Base-by-base conservation (phyloP, 495 filamentous ascomycete species). In the Trichoderma orchidacearum region DNA sequence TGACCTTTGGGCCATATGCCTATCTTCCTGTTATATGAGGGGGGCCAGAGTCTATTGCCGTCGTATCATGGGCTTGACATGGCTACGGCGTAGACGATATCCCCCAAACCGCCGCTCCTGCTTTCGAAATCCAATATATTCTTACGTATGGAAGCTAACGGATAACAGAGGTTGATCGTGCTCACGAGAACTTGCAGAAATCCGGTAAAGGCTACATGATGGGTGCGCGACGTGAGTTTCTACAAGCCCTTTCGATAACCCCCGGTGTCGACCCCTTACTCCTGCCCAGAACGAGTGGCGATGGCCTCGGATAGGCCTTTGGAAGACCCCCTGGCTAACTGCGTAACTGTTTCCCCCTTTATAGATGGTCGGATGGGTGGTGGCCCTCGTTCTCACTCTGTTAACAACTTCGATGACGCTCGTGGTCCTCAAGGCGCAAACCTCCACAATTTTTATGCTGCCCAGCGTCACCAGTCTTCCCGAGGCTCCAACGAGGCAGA, bases 151-250 rank as follows among this genome's bases (percentile, higher is more conserved):
- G 41, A 25, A 3, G 41, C 41, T 48, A 48, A 48, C 41, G 8
- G 12, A 9, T 48, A 8, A 51, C 5, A 96, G 93, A 98, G 85
- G 87, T 98, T 64, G 92, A 97, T 55, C 85, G 93, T 61, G 93
- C 93, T 60, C 78, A 91, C 64, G 93, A 98, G 64, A 98, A 98
- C 69, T 80, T 98, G 54, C 78, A 87, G 63, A 95, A 96, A 78
- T 96, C 89, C 70, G 90, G 91, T 29, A 96, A 96, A 76, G 83
- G 91, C 73, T 95, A 90, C 73, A 77, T 74, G 65, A 67, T 70
- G 59, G 77, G 81, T 60, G 82, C 80, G 60, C 86, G 93, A 68
- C 85, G 93, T 77, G 91, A 96, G 66, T 96, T 55, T 35, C n/a
- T 55, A 30, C 41, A 23, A 11, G 6, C 30, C 87, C 52, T 82